These are phyloP conservation scores for Hysterangium stoloniferum DNA, from an alignment of 768 basidiomycete species.

Conservation along the genomic window DNA sequence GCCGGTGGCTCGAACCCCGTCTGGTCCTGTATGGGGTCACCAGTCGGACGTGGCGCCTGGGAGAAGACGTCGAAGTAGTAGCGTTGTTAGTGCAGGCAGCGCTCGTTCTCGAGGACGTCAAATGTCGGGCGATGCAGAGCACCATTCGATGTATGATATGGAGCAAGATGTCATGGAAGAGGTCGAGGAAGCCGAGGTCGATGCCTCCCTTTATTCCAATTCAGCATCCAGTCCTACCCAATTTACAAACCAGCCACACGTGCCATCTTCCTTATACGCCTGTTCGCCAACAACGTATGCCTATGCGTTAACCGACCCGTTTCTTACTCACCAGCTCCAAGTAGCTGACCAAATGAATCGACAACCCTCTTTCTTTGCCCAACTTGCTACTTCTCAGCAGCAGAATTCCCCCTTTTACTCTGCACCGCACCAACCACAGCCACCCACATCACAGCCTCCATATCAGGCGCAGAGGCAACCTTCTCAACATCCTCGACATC, in stretches of 20 bases:
- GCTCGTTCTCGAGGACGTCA: not conserved
- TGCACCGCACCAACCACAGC: not conserved
- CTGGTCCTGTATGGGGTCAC: too few relatives aligned
- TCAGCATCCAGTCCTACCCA: slow-evolving; percentile 6
- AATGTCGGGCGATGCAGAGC: not conserved
- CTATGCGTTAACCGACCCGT: slow-evolving; percentile 5
- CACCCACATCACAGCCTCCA: not conserved
- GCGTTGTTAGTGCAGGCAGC: slow-evolving; percentile 1
- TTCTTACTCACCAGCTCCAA: slow-evolving; percentile 8
- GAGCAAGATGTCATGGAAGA: slow-evolving; percentile 11
- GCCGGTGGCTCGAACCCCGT: slow-evolving; percentile 3
- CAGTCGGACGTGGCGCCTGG: not conserved
- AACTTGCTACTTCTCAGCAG: slow-evolving; percentile 7
- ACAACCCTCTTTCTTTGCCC: slow-evolving; percentile 10
- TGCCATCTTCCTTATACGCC: not conserved
- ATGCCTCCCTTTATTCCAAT: not conserved
- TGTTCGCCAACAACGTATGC: slow-evolving; percentile 5
- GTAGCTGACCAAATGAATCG: slow-evolving; percentile 7
- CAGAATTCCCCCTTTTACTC: slow-evolving; percentile 6
- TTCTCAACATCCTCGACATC: not conserved
- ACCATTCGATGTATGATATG: not conserved
- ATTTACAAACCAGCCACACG: not conserved
- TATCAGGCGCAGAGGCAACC: not conserved
- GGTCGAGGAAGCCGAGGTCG: slow-evolving; percentile 8
- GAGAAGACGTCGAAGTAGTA: slow-evolving; percentile 9